Base-by-base conservation (phyloP, 1,284 basidiomycete species). In the Flammula alnicola region DNA sequence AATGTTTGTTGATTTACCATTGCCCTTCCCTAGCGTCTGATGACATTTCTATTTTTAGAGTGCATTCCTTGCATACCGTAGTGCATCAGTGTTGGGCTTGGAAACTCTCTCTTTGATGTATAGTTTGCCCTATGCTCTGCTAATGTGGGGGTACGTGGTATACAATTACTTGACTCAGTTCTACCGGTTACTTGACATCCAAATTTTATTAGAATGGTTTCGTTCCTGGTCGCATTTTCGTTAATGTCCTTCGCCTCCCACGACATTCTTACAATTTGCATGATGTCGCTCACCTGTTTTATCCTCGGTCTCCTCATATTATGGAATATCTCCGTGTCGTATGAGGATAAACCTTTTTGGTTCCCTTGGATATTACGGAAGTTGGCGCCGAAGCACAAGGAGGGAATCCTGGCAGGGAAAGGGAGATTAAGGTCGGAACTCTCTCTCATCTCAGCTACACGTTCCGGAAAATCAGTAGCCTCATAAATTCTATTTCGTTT, bases 51-150 rank as follows among this genome's bases (percentile, higher is more conserved):
- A 25, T 41, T 19, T 30, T 12, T 16, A 47, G 51, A 12, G 4
- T 17, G 38, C 37, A 3, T 63, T 65, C 43, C 43, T 66, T 35
- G 47, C 53, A 1, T 52, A 60, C 19, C 44, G 63, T 26, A 61
- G 58, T 45, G 51, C 51, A 12, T 60, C 60, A 16, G 37, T 43
- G 12, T 54, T 64, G 26, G 72, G 76, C 0, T 60, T 78, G 9
- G 73, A 78, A 52, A 65, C 65, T 5, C 62, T 79, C 12, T 73
- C 76, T 1, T 59, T 78, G 26, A 64, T 79, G 56, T 77, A 75
- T 58, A 72, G 73, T 31, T 57, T 79, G 16, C 77, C 78, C 0
- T 78, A 73, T 47, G 70, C 72, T 12, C 54, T 78, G 27, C 62
- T 78, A 9, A 71, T 79, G 67, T 79, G 74, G 74, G 69, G 65